phyloP scores from a whole-genome alignment of 495 filamentous ascomycete genomes.

The Penicillium egyptiacum region DNA sequence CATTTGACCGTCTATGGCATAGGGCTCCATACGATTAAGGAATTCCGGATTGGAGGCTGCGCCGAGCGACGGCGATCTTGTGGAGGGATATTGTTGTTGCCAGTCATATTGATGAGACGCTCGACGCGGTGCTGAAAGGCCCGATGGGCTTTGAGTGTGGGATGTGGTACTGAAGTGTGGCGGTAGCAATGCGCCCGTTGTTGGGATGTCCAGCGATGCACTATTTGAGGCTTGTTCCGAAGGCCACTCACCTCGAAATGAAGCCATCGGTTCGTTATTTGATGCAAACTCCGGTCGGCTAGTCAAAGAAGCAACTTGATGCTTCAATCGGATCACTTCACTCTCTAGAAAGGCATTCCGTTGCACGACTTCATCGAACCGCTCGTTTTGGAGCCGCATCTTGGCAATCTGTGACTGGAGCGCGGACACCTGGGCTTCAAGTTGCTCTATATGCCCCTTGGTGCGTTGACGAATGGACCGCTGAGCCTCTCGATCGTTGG shows the following conservation, averaged over 20 bases:
- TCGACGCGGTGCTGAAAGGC: constrained; percentile 15
- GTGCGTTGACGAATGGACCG: constrained; percentile 61
- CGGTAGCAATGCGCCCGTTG: constrained; percentile 13
- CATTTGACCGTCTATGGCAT: constrained; percentile 20
- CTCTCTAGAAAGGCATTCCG: constrained; percentile 55
- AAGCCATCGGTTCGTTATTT: constrained; percentile 14
- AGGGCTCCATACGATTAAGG: constrained; percentile 21
- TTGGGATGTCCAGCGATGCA: constrained; percentile 5
- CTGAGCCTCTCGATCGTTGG: constrained; percentile 64
- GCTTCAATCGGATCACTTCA: constrained; percentile 48
- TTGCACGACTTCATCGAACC: constrained; percentile 49
- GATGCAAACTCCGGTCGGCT: constrained; percentile 11
- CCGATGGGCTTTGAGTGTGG: constrained; percentile 18
- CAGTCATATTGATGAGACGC: constrained; percentile 25
- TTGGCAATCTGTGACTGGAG: constrained; percentile 53
- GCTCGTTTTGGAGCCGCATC: constrained; percentile 48
- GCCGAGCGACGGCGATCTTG: constrained; percentile 24
- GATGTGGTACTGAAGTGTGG: constrained; percentile 18
- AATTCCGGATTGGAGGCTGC: constrained; percentile 21
- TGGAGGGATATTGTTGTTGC: constrained; percentile 19
- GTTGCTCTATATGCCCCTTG: constrained; percentile 57
- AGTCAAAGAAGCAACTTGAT: constrained; percentile 36
- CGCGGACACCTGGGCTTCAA: constrained; percentile 49
- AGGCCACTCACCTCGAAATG: constrained; percentile 17
- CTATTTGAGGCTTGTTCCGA: constrained; percentile 10